Percentiles rank a stretch among this genome's conserved stretches.
Conservation (phyloP, 768 basidiomycete genomes). For the Royoungia palumana region DNA sequence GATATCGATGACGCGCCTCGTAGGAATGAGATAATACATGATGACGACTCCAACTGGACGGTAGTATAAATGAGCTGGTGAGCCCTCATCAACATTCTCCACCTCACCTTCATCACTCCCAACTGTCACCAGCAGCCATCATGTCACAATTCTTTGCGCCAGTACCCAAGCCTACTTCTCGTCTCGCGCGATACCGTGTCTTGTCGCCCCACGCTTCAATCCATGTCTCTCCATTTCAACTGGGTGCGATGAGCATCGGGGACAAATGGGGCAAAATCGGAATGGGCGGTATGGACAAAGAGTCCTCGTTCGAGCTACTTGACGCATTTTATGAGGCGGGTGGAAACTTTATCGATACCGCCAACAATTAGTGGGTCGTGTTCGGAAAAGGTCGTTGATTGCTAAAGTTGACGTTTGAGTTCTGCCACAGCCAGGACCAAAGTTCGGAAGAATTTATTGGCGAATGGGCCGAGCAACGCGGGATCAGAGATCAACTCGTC, state of each 20-base stretch:
- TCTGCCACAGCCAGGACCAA: constrained; percentile 44
- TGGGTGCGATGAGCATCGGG: constrained; percentile 49
- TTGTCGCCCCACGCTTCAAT: constrained; percentile 42
- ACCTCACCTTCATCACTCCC: too few relatives aligned
- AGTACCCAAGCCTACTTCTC: constrained; percentile 29
- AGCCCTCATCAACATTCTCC: too few relatives aligned
- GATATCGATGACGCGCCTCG: too few relatives aligned
- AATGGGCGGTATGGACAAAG: constrained; percentile 41
- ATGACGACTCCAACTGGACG: too few relatives aligned
- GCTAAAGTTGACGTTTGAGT: not conserved
- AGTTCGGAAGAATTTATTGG: constrained; percentile 50
- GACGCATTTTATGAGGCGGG: constrained; percentile 43
- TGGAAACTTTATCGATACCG: constrained; percentile 50
- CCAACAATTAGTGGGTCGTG: constrained; percentile 40
- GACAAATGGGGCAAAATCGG: constrained; percentile 31
- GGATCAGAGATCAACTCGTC: constrained; percentile 45
- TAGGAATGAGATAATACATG: too few relatives aligned
- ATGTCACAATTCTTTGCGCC: constrained; percentile 11
- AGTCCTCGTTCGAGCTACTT: constrained; percentile 43
- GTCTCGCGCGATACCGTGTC: constrained; percentile 34
- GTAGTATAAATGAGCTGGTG: too few relatives aligned
- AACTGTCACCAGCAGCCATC: not conserved
- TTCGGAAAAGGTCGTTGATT: not conserved
- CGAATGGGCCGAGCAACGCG: constrained; percentile 47
- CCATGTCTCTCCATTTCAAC: constrained; percentile 45